Evolutionary conservation across 2,329 filamentous ascomycete genomes (phyloP), one percentile per base, ranked within the genome.

Genomic region (Fusarium sp.): DNA sequence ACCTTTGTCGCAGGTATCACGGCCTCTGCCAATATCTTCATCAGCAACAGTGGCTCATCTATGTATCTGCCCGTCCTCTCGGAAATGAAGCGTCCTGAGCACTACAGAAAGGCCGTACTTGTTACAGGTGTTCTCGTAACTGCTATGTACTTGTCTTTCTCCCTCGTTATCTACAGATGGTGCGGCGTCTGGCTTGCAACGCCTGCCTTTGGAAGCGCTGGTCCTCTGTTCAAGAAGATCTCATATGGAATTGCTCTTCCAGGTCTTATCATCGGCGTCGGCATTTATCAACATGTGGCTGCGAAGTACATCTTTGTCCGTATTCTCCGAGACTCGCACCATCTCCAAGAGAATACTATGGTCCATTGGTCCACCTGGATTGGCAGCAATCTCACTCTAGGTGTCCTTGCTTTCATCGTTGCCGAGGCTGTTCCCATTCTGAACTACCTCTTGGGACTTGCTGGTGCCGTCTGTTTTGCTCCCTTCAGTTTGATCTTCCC

Each of bases 21-120:
- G 8, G 54, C 54, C 1, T 50, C 54, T 18, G 54, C 54, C 18
- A 57, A 57, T 7, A 57, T 57, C 7, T 89, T 90, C 74, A 84
- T 87, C 48, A 86, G 85, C 6, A 83, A 81, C 5, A 84, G 86
- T 1, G 87, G 84, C 9, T 71, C 72, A 18, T 71, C 67, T 13
- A 66, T 74, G 56, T 76, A 69, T 48, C 57, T 75, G 1, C n/a
- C 88, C 84, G 6, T 84, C 81, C 88, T 89, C 60, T 84, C 84
- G 1, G 88, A 90, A 78, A 90, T 90, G 71, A 48, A 20, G n/a
- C 54, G 26, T 10, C 54, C 54, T 4, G 54, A 57, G 18, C 54
- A 57, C 42, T 57, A 30, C 15, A 57, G 27, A 17, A 57, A 50
- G 41, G 42, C 54, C 12, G 54, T 57, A 6, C 15, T 57, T 7